These are phyloP conservation scores for Aspergillus bertholletiae DNA, from an alignment of 495 filamentous ascomycete species.

Conservation along the genomic window DNA sequence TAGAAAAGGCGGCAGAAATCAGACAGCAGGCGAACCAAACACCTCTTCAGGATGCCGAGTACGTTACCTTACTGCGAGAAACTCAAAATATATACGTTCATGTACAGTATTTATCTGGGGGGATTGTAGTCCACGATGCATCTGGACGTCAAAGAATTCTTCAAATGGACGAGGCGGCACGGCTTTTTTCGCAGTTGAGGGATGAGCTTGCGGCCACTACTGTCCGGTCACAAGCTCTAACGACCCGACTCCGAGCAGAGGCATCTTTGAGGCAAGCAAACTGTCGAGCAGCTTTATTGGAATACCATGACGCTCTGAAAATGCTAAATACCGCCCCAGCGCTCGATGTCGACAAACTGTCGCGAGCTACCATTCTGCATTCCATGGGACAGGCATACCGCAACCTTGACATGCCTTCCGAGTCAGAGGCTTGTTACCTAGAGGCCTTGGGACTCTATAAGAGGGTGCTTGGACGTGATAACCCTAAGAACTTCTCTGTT, in stretches of 20 bases:
- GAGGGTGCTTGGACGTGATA: constrained; percentile 24
- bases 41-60: constrained; percentile 16
- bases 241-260: constrained; percentile 18
- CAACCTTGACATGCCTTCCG: constrained; percentile 17
- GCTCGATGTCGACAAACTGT: constrained; percentile 22
- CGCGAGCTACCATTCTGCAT: constrained; percentile 23
- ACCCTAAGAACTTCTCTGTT: constrained; percentile 22
- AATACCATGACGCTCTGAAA: constrained; percentile 23
- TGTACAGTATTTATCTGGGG: constrained; percentile 22
- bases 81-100: constrained; percentile 24
- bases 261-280: constrained; percentile 19
- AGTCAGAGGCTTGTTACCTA: constrained; percentile 27
- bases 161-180: constrained; percentile 26
- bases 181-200: constrained; percentile 22
- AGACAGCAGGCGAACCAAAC: constrained; percentile 6
- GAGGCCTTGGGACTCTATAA: constrained; percentile 26
- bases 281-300: constrained; percentile 16
- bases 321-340: constrained; percentile 19
- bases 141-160: constrained; percentile 28
- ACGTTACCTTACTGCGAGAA: constrained; percentile 16
- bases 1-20: not conserved
- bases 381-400: constrained; percentile 25
- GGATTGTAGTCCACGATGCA: constrained; percentile 24
- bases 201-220: constrained; percentile 17
- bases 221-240: constrained; percentile 14